phyloP scores from a whole-genome alignment of 2,329 filamentous ascomycete species.

The Gaeumannomyces sp. region DNA sequence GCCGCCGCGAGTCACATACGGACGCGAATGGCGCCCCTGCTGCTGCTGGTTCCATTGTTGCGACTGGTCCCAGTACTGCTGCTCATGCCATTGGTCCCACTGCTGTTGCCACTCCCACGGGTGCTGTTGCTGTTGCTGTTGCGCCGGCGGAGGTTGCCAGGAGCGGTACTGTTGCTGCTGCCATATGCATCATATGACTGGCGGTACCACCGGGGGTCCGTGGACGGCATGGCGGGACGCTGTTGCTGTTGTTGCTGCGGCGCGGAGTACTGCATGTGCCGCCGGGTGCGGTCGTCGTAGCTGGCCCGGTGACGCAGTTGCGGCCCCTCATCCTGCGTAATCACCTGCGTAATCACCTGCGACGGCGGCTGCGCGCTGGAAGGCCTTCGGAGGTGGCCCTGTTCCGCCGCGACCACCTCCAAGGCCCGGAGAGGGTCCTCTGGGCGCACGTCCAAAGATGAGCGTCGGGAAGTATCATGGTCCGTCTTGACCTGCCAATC shows the following conservation, averaged over 20 bases:
- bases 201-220: background rate
- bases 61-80: conserved; percentile 20
- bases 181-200: conserved; percentile 14
- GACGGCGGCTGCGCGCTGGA: conserved; percentile 19
- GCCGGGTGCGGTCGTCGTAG: conserved; percentile 18
- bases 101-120: background rate
- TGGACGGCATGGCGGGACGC: background rate
- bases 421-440: too few species aligned
- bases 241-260: conserved; percentile 8
- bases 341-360: too few species aligned
- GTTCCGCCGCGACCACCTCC: too few species aligned
- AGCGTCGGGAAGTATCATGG: conserved; percentile 19
- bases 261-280: background rate
- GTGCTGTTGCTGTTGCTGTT: background rate
- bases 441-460: conserved; percentile 18
- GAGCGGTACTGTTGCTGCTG: conserved; percentile 8
- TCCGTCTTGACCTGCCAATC: conserved; percentile 25
- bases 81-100: conserved; percentile 13
- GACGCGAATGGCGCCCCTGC: conserved; percentile 22
- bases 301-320: conserved; percentile 28
- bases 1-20: conserved; percentile 25
- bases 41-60: conserved; percentile 19
- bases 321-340: conserved; percentile 14
- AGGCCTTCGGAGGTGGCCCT: background rate
- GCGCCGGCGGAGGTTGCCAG: background rate